Percentiles rank a stretch among this genome's conserved stretches.
Conservation (phyloP, 2,329 filamentous ascomycete genomes). For the Aureobasidium mangrovei region DNA sequence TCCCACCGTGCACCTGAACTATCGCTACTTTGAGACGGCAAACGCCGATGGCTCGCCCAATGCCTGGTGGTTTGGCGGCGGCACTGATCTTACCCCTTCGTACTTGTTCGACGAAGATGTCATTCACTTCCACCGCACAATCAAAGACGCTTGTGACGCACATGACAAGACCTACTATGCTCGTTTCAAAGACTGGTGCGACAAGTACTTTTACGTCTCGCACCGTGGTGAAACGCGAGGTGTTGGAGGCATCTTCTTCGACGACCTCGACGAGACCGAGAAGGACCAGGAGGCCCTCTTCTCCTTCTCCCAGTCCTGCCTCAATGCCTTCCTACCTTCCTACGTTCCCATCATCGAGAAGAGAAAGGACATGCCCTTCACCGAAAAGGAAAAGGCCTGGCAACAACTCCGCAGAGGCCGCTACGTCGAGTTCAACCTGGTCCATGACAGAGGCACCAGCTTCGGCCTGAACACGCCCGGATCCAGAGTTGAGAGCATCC, state of each 20-base stretch:
- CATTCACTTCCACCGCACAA: slow-evolving; percentile 88
- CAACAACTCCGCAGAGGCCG: slow-evolving; percentile 89
- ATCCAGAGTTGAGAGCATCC: slow-evolving; percentile 85
- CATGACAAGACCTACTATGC: slow-evolving; percentile 90
- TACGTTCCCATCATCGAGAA: slow-evolving; percentile 84
- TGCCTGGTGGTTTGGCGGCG: slow-evolving; percentile 97
- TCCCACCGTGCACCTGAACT: slow-evolving; percentile 95
- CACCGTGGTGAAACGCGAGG: slow-evolving; percentile 82
- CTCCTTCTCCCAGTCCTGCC: slow-evolving; percentile 75
- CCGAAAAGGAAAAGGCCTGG: slow-evolving; percentile 82
- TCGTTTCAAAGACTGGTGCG: slow-evolving; percentile 96
- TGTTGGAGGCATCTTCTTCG: slow-evolving; percentile 95
- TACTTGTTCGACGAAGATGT: slow-evolving; percentile 97
- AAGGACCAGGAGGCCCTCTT: slow-evolving; percentile 86
- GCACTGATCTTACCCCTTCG: slow-evolving; percentile 82
- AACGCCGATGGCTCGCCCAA: slow-evolving; percentile 71
- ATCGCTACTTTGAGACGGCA: slow-evolving; percentile 95
- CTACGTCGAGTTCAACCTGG: slow-evolving; percentile 97
- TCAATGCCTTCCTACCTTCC: slow-evolving; percentile 79
- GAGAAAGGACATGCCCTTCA: slow-evolving; percentile 87
- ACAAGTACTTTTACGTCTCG: slow-evolving; percentile 92
- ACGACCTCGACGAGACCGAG: slow-evolving; percentile 82
- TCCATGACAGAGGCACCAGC: slow-evolving; percentile 89
- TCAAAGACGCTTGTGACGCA: slow-evolving; percentile 87
- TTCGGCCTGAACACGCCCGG: slow-evolving; percentile 92